Conservation (phyloP, 2,329 filamentous ascomycete genomes). For the Fusarium sp. region DNA sequence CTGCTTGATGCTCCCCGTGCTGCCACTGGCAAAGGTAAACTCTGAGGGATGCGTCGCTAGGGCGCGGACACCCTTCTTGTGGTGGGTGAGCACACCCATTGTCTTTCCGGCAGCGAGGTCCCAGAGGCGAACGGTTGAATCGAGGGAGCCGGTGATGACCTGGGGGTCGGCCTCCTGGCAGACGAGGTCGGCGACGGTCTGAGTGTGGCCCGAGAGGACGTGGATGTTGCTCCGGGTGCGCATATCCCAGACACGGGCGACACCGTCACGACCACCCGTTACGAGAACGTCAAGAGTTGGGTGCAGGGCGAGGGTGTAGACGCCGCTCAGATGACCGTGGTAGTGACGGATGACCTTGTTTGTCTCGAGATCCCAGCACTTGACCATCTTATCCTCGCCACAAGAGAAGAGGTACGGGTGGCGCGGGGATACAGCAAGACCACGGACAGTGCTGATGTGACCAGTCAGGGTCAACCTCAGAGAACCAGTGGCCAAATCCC, state of each 20-base stretch:
- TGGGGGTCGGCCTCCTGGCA: slow-evolving; percentile 98
- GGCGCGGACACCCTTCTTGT: slow-evolving; percentile 95
- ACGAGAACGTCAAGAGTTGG: slow-evolving; percentile 94
- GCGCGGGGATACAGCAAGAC: slow-evolving; percentile 88
- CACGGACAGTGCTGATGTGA: slow-evolving; percentile 92
- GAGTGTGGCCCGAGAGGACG: slow-evolving; percentile 89
- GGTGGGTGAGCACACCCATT: slow-evolving; percentile 95
- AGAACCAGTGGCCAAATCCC: slow-evolving; percentile 92
- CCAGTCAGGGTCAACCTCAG: slow-evolving; percentile 88
- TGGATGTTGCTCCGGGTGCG: slow-evolving; percentile 95
- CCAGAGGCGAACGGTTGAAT: slow-evolving; percentile 92
- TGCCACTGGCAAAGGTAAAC: slow-evolving; percentile 95
- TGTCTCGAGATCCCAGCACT: slow-evolving; percentile 99
- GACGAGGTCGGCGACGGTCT: slow-evolving; percentile 87
- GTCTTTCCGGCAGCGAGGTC: slow-evolving; percentile 96
- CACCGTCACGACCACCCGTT: slow-evolving; percentile 93
- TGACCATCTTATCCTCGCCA: slow-evolving; percentile 99
- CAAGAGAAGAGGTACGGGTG: slow-evolving; percentile 98
- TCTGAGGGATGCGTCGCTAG: slow-evolving; percentile 88
- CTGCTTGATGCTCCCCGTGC: slow-evolving; percentile 95
- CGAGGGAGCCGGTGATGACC: slow-evolving; percentile 91
- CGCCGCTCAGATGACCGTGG: slow-evolving; percentile 94
- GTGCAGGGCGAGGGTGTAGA: slow-evolving; percentile 93
- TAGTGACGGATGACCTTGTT: slow-evolving; percentile 99
- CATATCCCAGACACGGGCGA: slow-evolving; percentile 98